These are phyloP conservation scores for Forsythia viridissima DNA, from an alignment of 257 asterid genomes.

Conservation along the genomic window DNA sequence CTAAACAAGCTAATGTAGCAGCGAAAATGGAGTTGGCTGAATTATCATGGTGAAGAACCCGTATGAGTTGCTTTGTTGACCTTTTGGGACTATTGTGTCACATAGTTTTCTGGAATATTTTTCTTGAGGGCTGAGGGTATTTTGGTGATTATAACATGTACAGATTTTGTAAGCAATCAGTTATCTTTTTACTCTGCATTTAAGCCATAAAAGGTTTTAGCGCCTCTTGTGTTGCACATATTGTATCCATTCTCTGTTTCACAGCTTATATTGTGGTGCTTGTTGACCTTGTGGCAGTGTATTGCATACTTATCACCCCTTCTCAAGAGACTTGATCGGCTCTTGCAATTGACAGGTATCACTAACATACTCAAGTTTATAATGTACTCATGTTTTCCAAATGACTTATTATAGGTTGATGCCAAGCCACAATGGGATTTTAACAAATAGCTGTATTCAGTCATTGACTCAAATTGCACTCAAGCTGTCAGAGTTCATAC, in stretches of 20 bases:
- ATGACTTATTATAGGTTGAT: constrained; percentile 63
- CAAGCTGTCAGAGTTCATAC: constrained; percentile 79
- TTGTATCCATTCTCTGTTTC: neutral
- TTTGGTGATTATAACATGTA: too few species aligned
- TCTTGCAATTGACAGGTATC: constrained; percentile 89
- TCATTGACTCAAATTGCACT: constrained; percentile 82
- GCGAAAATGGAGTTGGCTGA: too few species aligned
- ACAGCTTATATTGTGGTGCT: constrained; percentile 25
- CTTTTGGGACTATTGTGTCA: too few species aligned
- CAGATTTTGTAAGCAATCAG: neutral
- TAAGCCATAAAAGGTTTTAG: neutral
- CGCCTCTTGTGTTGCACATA: neutral
- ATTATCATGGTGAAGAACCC: too few species aligned
- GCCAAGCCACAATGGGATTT: constrained; percentile 96
- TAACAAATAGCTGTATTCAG: constrained; percentile 80
- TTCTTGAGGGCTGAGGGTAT: too few species aligned
- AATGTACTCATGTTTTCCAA: constrained; percentile 15
- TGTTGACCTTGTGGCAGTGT: constrained; percentile 62
- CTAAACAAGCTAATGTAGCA: too few species aligned
- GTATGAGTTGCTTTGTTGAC: too few species aligned
- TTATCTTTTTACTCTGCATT: neutral
- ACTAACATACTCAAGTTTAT: neutral
- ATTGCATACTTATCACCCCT: constrained; percentile 71
- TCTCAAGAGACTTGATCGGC: constrained; percentile 95
- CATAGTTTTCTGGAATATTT: too few species aligned